These are phyloP conservation scores for Scalesia atractyloides DNA, from an alignment of 129 eudicot species.

Conservation along the genomic window DNA sequence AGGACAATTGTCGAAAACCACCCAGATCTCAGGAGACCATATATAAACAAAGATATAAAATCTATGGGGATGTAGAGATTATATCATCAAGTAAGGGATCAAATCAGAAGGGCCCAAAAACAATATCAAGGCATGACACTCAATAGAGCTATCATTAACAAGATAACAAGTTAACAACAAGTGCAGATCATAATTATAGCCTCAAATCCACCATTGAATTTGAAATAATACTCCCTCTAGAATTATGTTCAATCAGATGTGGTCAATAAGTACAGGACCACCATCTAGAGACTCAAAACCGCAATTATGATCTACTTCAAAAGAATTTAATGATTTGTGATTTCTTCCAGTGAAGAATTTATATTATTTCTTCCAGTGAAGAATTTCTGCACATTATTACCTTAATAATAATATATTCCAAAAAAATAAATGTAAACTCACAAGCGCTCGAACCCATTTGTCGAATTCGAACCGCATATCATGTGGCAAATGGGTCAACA, in stretches of 20 bases:
- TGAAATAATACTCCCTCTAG: background rate
- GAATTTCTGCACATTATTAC: no score
- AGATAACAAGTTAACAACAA: no score
- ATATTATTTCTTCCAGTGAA: no score
- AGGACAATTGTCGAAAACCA: background rate
- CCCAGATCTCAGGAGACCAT: background rate
- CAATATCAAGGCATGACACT: conserved; percentile 3
- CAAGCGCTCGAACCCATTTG: no score
- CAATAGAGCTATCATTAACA: background rate
- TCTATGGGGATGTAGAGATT: no score
- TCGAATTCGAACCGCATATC: no score
- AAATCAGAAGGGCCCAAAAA: background rate
- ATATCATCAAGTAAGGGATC: background rate
- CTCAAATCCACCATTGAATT: background rate
- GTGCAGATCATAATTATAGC: background rate
- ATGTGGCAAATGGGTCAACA: no score
- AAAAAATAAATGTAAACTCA: no score
- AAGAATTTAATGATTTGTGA: no score
- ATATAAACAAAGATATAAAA: background rate
- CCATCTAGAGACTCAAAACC: background rate
- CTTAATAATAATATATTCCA: no score
- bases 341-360: no score
- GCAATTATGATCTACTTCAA: no score
- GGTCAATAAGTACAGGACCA: background rate
- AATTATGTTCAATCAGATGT: background rate